These are phyloP conservation scores for Apiospora kogelbergensis DNA, from an alignment of 2,329 filamentous ascomycete genomes.

Conservation along the genomic window DNA sequence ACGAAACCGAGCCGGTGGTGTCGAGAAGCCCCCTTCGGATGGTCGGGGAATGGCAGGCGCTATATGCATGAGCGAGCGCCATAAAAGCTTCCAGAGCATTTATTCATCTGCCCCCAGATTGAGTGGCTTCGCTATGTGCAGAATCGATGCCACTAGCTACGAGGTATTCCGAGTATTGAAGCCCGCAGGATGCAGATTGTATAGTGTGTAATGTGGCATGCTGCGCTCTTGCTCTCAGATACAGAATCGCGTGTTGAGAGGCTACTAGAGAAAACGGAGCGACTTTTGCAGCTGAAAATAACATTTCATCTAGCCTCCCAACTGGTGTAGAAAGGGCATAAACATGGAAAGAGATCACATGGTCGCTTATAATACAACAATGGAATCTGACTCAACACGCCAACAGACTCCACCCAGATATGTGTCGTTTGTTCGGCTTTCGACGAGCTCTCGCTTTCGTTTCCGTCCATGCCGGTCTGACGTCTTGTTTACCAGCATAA, in stretches of 20 bases:
- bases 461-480: background rate
- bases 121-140: too few species aligned
- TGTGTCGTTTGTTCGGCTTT: background rate
- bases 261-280: too few species aligned
- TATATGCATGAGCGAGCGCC: background rate
- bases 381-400: background rate
- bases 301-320: too few species aligned
- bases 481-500: background rate
- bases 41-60: background rate
- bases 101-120: too few species aligned
- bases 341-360: too few species aligned
- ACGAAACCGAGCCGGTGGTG: background rate
- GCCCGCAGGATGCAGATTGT: background rate
- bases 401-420: background rate
- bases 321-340: too few species aligned
- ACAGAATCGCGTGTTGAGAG: background rate
- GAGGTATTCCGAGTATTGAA: background rate
- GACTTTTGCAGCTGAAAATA: too few species aligned
- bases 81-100: background rate
- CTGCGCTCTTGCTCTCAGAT: too few species aligned
- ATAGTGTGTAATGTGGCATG: background rate
- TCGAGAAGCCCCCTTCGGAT: background rate
- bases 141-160: too few species aligned
- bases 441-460: background rate
- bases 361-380: too few species aligned